Percentiles rank a stretch among this genome's conserved stretches.
phyloP scores from a whole-genome alignment of 169 alveolate species.

The Fabrea salina region DNA sequence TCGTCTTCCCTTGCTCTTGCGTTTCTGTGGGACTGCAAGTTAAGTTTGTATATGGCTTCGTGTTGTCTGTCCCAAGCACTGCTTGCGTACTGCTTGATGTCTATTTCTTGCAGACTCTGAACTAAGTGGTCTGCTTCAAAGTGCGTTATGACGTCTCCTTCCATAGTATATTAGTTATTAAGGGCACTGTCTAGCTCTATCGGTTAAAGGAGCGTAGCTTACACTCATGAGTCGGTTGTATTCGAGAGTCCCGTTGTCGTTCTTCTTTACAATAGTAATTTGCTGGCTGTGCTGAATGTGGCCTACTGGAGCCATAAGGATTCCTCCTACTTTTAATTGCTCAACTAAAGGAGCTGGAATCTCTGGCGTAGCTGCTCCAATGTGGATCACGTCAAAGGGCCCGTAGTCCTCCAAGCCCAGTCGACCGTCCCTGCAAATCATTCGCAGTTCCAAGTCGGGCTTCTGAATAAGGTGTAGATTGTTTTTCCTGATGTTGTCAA shows the following conservation, averaged over 20 bases:
- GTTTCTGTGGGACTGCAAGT: slow-evolving; percentile 70
- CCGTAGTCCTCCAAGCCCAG: slow-evolving; percentile 51
- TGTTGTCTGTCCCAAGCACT: slow-evolving; percentile 62
- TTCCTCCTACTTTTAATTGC: slow-evolving; percentile 58
- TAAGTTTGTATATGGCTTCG: slow-evolving; percentile 62
- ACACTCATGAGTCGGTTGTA: slow-evolving; percentile 39
- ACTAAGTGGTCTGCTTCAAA: slow-evolving; percentile 70
- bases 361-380: slow-evolving; percentile 66
- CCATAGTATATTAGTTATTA: neutral
- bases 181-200: slow-evolving; percentile 38
- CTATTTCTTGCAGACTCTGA: slow-evolving; percentile 36
- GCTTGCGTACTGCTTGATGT: slow-evolving; percentile 58
- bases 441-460: slow-evolving; percentile 29
- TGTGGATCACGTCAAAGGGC: slow-evolving; percentile 74
- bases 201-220: slow-evolving; percentile 54
- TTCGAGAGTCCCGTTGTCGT: slow-evolving; percentile 41
- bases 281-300: slow-evolving; percentile 16
- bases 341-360: slow-evolving; percentile 47
- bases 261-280: slow-evolving; percentile 46
- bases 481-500: slow-evolving; percentile 50
- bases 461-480: slow-evolving; percentile 40
- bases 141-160: slow-evolving; percentile 49
- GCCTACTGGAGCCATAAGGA: slow-evolving; percentile 61
- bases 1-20: slow-evolving; percentile 69
- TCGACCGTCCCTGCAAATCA: slow-evolving; percentile 66